These are phyloP conservation scores for Exophiala oligosperma DNA, from an alignment of 2,329 filamentous ascomycete genomes.

Conservation along the genomic window DNA sequence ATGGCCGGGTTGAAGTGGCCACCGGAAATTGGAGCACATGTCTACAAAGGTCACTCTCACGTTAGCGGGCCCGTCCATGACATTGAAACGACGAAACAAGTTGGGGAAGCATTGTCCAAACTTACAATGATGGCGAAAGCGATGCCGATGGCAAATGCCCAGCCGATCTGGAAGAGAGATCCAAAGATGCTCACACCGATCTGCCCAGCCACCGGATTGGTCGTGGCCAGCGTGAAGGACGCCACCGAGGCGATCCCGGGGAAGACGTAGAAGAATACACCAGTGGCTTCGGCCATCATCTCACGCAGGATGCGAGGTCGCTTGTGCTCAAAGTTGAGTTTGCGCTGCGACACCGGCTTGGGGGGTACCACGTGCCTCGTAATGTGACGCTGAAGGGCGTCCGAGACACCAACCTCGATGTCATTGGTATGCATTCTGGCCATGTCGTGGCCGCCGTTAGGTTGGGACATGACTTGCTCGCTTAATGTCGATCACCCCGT, in stretches of 20 bases:
- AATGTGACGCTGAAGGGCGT: constrained; percentile 53
- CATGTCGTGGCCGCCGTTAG: constrained; percentile 12
- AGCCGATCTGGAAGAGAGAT: constrained; percentile 57
- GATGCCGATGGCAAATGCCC: constrained; percentile 58
- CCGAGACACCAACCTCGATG: constrained; percentile 54
- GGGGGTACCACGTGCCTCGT: constrained; percentile 51
- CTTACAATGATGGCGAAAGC: constrained; percentile 56
- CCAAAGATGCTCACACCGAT: constrained; percentile 42
- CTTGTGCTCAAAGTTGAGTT: constrained; percentile 55
- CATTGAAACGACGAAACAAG: too few species aligned
- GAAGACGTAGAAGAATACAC: constrained; percentile 58
- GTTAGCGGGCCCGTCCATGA: background rate
- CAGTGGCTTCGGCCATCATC: constrained; percentile 57
- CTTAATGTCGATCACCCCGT: background rate
- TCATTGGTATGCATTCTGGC: constrained; percentile 32
- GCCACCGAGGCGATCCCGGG: constrained; percentile 55
- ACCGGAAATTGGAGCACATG: constrained; percentile 54
- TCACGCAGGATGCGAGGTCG: constrained; percentile 57
- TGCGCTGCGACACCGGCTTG: constrained; percentile 54
- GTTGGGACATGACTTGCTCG: constrained; percentile 1
- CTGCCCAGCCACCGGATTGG: constrained; percentile 41
- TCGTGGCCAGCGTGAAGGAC: constrained; percentile 45
- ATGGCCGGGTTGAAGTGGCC: constrained; percentile 58
- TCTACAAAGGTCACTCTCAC: constrained; percentile 22
- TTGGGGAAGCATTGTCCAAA: background rate